Base-by-base conservation (phyloP, 2,329 filamentous ascomycete genomes). In the Karstenula rhodostoma region DNA sequence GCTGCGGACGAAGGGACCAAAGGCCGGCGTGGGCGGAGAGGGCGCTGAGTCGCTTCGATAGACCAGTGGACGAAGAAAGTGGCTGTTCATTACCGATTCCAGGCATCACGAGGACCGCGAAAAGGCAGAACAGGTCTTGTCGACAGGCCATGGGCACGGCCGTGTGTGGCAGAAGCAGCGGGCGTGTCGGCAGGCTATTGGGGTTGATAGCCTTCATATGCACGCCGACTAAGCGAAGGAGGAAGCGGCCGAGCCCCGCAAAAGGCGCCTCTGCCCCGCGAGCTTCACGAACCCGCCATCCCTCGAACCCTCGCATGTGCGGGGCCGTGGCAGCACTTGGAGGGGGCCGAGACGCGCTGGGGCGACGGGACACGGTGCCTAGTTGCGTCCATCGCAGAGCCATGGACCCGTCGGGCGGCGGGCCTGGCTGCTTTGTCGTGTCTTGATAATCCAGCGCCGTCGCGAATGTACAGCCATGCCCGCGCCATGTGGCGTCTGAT, bases 361-460 rank as follows among this genome's bases (percentile, higher is more conserved):
- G 23, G n/a, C 5, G 43, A 25, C n/a, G n/a, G n/a, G n/a, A n/a
- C n/a, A n/a, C n/a, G n/a, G n/a, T n/a, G 12, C n/a, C 52, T 25
- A 35, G 43, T 40, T 25, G 57, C 40, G 46, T 9, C 35, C 4
- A 37, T 37, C 40, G 40, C 40, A 22, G n/a, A 9, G 40, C 17
- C 19, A 4, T 33, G 35, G 35, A 40, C 35, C 3, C 3, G 35
- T 40, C 43, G 29, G 40, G 23, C 27, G 54, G 29, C 43, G 55
- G 55, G 35, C 23, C 10, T 10, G 32, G 43, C 32, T 71, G 72
- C 70, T 76, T 74, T 66, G 72, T 75, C 66, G 71, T 72, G 70
- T 59, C 71, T 76, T 67, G 73, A 59, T 73, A 74, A 75, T 73
- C 47, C 58, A 27, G 35, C 12, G 33, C 27, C 64, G 63, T 62